Conservation (phyloP, 306 rosid species). For the Glycine soja region DNA sequence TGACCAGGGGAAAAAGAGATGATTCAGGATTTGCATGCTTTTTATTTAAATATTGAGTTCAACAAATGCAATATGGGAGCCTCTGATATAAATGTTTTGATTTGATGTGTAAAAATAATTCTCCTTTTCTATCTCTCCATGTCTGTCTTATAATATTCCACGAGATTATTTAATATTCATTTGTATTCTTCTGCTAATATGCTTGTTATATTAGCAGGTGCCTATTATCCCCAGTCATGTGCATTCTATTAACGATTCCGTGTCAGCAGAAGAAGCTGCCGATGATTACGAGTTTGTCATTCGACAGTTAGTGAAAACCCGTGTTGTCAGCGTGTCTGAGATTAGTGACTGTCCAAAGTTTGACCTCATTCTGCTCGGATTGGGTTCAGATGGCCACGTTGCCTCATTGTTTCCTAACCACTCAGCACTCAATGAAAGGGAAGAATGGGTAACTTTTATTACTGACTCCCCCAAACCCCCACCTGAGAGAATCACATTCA, state of each 20-base stretch:
- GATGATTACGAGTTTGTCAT: slow-evolving; percentile 84
- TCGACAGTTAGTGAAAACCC: slow-evolving; percentile 93
- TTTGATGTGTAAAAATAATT: slow-evolving; percentile 12
- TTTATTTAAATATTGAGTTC: slow-evolving; percentile 33
- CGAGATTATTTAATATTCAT: slow-evolving; percentile 27
- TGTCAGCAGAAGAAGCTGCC: slow-evolving; percentile 97
- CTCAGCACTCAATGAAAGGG: slow-evolving; percentile 69
- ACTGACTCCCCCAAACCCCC: slow-evolving; percentile 97
- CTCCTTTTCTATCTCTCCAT: slow-evolving; percentile 16
- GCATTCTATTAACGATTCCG: slow-evolving; percentile 83
- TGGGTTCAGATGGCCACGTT: slow-evolving; percentile 91
- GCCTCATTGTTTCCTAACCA: slow-evolving; percentile 91
- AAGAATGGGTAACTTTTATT: slow-evolving; percentile 90
- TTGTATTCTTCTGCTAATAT: slow-evolving; percentile 40
- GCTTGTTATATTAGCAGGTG: slow-evolving; percentile 61
- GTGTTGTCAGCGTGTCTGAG: slow-evolving; percentile 77
- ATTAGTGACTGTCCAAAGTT: slow-evolving; percentile 92
- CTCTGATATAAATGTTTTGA: slow-evolving; percentile 26
- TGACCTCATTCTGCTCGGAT: slow-evolving; percentile 91
- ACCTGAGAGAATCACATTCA: slow-evolving; percentile 97
- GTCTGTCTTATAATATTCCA: slow-evolving; percentile 28
- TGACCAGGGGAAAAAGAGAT: background rate
- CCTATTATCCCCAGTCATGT: slow-evolving; percentile 92
- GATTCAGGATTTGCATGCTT: slow-evolving; percentile 20
- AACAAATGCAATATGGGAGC: slow-evolving; percentile 1